Conservation (phyloP, 768 basidiomycete species). For the Lactarius hatsudake region DNA sequence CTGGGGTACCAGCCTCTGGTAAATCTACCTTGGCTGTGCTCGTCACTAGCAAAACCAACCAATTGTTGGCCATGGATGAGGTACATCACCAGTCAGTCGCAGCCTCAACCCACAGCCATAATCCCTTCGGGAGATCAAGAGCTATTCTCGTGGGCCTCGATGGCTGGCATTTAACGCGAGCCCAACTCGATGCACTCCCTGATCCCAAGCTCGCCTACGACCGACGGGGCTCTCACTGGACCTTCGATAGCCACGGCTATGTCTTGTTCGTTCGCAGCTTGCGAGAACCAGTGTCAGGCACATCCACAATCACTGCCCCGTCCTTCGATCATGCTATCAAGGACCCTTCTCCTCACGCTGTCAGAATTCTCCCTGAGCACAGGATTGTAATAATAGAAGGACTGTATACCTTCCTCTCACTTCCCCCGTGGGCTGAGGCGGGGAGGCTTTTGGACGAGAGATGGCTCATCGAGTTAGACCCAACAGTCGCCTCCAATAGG, state of each 20-base stretch:
- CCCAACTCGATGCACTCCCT: conserved; percentile 70
- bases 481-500: conserved; percentile 52
- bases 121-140: background rate
- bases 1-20: conserved; percentile 82
- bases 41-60: conserved; percentile 54
- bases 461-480: conserved; percentile 66
- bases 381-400: conserved; percentile 88
- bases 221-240: conserved; percentile 85
- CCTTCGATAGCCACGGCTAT: conserved; percentile 78
- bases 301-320: conserved; percentile 57
- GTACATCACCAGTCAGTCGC: background rate
- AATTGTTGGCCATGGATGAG: conserved; percentile 33
- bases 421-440: conserved; percentile 69
- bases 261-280: conserved; percentile 62
- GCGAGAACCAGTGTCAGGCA: conserved; percentile 35
- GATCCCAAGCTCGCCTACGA: conserved; percentile 77
- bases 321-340: conserved; percentile 87
- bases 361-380: conserved; percentile 58
- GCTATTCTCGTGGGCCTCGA: conserved; percentile 79
- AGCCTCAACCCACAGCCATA: background rate
- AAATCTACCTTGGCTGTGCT: conserved; percentile 74
- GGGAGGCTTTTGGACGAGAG: conserved; percentile 69
- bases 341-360: conserved; percentile 67
- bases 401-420: conserved; percentile 77
- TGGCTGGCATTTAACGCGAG: conserved; percentile 88